These are phyloP conservation scores for Teratosphaeria gauchensis DNA, from an alignment of 2,329 filamentous ascomycete genomes.

Conservation along the genomic window DNA sequence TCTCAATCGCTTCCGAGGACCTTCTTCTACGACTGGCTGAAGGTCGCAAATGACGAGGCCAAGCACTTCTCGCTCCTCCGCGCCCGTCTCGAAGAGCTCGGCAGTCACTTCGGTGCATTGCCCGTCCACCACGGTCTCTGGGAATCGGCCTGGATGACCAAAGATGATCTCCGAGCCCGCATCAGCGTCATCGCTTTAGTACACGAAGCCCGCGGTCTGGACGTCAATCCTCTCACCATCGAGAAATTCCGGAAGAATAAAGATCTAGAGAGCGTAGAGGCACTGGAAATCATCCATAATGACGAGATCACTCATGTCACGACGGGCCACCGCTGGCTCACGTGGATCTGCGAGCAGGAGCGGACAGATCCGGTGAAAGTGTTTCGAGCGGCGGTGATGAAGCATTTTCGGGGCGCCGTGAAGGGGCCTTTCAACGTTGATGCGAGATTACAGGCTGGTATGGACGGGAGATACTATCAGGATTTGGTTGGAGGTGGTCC, in stretches of 20 bases:
- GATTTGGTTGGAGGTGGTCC: slow-evolving; percentile 2
- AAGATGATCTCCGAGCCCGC: slow-evolving; percentile 6
- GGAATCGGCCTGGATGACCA: slow-evolving; percentile 6
- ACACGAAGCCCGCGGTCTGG: slow-evolving; percentile 8
- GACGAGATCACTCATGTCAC: slow-evolving; percentile 10
- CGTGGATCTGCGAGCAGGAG: slow-evolving; percentile 9
- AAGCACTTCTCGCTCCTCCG: slow-evolving; percentile 8
- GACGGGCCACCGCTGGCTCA: slow-evolving; percentile 9
- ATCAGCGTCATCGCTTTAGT: slow-evolving; percentile 9
- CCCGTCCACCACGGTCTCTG: slow-evolving; percentile 10
- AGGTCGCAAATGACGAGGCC: slow-evolving; percentile 9
- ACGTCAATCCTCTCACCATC: slow-evolving; percentile 8
- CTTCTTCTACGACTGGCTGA: slow-evolving; percentile 10
- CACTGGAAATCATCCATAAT: slow-evolving; percentile 7
- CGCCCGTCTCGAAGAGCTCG: slow-evolving; percentile 6
- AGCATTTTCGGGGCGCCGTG: slow-evolving; percentile 7
- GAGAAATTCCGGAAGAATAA: slow-evolving; percentile 7
- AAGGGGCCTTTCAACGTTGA: slow-evolving; percentile 9
- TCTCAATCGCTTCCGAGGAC: slow-evolving; percentile 4
- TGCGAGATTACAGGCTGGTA: slow-evolving; percentile 6
- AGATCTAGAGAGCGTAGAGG: slow-evolving; percentile 8
- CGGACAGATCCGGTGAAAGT: slow-evolving; percentile 8
- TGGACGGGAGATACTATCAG: slow-evolving; percentile 9
- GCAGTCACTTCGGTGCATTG: slow-evolving; percentile 6
- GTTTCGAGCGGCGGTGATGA: slow-evolving; percentile 3